phyloP scores from a whole-genome alignment of 2,329 filamentous ascomycete genomes.

The Phyllosticta capitalensis region DNA sequence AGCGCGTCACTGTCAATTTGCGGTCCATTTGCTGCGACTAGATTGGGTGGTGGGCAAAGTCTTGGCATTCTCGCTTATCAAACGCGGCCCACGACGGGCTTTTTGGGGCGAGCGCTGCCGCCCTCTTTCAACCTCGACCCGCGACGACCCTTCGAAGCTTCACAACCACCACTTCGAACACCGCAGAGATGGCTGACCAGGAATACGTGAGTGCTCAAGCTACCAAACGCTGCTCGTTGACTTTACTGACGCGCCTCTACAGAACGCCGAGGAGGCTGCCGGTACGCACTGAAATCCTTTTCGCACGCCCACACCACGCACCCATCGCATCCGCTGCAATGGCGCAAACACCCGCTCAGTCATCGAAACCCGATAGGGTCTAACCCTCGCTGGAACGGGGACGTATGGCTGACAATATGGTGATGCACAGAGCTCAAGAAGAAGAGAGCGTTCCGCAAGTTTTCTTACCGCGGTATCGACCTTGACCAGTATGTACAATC shows the following conservation, averaged over 20 bases:
- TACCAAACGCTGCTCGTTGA: conserved; percentile 3
- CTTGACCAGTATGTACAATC: conserved; percentile 80
- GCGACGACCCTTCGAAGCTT: conserved; percentile 27
- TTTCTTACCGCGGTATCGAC: conserved; percentile 98
- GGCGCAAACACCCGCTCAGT: conserved; percentile 5
- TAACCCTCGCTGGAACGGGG: conserved; percentile 11
- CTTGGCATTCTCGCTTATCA: conserved; percentile 11
- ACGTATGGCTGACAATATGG: conserved; percentile 10
- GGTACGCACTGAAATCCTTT: conserved; percentile 38
- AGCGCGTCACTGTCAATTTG: not conserved
- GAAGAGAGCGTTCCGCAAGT: conserved; percentile 99
- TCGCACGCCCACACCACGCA: conserved; percentile 13
- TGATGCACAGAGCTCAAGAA: conserved; percentile 74
- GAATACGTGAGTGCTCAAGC: conserved; percentile 64
- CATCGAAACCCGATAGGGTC: conserved; percentile 12
- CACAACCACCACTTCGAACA: conserved; percentile 28
- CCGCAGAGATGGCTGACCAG: conserved; percentile 73
- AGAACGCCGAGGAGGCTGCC: conserved; percentile 97
- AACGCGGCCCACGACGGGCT: not conserved
- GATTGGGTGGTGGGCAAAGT: not conserved
- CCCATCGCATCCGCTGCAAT: conserved; percentile 7
- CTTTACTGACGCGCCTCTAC: conserved; percentile 18
- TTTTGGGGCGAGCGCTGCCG: conserved; percentile 5
- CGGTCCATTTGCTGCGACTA: not conserved
- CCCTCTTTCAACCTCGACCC: conserved; percentile 21